A percentile compares a stretch with the other conserved stretches of the same genome.
Evolutionary conservation across 805 yeast species (phyloP).

Genomic region (Pichia pseudocactophila): DNA sequence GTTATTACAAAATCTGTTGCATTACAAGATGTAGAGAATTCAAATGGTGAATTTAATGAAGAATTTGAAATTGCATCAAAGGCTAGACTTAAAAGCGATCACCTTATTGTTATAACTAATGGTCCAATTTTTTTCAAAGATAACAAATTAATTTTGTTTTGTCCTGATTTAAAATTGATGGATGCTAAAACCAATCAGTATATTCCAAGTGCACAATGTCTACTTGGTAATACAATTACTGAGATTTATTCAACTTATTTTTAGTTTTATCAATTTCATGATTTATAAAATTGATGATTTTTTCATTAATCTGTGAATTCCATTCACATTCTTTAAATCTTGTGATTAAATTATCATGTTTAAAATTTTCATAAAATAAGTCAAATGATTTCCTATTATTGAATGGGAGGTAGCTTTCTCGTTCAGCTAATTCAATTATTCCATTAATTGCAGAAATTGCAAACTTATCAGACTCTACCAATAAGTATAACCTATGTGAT

Average conservation of each 20-base stretch:
- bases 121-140: conserved; percentile 5
- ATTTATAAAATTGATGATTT: conserved; percentile 1
- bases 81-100: neutral
- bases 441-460: conserved; percentile 20
- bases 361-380: neutral
- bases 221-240: conserved; percentile 10
- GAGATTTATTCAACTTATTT: conserved; percentile 9
- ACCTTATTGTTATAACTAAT: conserved; percentile 2
- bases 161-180: conserved; percentile 9
- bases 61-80: neutral
- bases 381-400: conserved; percentile 11
- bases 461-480: conserved; percentile 11
- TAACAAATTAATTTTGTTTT: conserved; percentile 5
- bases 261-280: conserved; percentile 1
- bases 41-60: neutral
- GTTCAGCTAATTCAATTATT: conserved; percentile 24
- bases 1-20: neutral
- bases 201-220: conserved; percentile 1
- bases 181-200: conserved; percentile 5
- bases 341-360: conserved; percentile 2
- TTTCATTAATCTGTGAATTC: neutral
- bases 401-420: conserved; percentile 15
- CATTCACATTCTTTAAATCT: conserved; percentile 7
- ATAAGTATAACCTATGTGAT: conserved; percentile 48
- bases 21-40: neutral